phyloP scores from a whole-genome alignment of 352 stramenopile genomes.

The Pythium vanterpoolii region DNA sequence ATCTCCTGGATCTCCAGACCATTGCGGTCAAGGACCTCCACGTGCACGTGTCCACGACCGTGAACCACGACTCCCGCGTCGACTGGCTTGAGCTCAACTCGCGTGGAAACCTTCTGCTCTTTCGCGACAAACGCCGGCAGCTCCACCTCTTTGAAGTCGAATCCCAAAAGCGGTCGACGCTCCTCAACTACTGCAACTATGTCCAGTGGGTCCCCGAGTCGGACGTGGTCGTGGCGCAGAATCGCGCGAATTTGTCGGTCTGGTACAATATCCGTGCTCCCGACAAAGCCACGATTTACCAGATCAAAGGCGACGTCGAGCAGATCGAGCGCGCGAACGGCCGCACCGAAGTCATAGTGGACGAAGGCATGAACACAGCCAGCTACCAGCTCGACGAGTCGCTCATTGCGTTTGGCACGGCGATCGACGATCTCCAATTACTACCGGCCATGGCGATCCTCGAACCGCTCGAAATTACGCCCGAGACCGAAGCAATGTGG shows the following conservation, averaged over 20 bases:
- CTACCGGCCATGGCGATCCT: conserved; percentile 91
- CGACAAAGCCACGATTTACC: conserved; percentile 92
- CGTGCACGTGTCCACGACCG: conserved; percentile 70
- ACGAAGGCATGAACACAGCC: conserved; percentile 92
- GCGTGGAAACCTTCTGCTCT: conserved; percentile 88
- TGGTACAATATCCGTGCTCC: conserved; percentile 96
- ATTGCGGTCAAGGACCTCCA: conserved; percentile 89
- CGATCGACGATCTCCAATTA: conserved; percentile 91
- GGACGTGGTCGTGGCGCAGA: conserved; percentile 95
- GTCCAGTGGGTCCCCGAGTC: conserved; percentile 96
- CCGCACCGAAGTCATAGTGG: conserved; percentile 93
- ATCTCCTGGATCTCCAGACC: conserved; percentile 91
- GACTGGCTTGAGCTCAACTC: conserved; percentile 95
- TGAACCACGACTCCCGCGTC: conserved; percentile 90
- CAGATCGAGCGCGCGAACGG: conserved; percentile 93
- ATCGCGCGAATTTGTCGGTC: conserved; percentile 88
- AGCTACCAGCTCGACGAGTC: conserved; percentile 93
- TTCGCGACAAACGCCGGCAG: conserved; percentile 90
- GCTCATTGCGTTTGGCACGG: conserved; percentile 93
- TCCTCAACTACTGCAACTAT: conserved; percentile 95
- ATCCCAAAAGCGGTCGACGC: conserved; percentile 76
- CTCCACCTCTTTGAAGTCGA: conserved; percentile 92
- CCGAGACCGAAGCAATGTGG: conserved; percentile 94
- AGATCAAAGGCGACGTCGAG: conserved; percentile 95
- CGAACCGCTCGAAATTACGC: conserved; percentile 88